Evolutionary conservation across 495 filamentous ascomycete genomes (phyloP), one percentile per base, ranked within the genome.

Genomic region (Darksidea phi): DNA sequence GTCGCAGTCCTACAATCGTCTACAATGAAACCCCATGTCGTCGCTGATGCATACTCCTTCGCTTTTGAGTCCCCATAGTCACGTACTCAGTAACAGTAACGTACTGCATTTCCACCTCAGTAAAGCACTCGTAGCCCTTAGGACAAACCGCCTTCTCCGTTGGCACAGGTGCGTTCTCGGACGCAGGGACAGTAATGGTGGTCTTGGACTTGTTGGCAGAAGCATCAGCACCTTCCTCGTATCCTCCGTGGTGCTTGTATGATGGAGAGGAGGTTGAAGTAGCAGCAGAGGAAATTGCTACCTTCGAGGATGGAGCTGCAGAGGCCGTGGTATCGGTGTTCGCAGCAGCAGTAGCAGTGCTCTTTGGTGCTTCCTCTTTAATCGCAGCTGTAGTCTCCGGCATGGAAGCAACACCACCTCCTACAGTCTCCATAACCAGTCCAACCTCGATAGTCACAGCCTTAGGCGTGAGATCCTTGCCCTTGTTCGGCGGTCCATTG

Each of bases 401-500:
- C 13, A 48, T 20, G 12, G 25, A 21, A 17, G 13, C 41, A 43
- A 60, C 48, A 37, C 48, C 57, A 10, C 42, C 66, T 20, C 51
- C 47, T 6, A 13, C 15, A 1, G 66, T 64, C 5, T 55, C 48
- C 45, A 68, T 49, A 1, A 68, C 53, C 32, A 64, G 60, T 0
- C 66, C 66, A 32, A 64, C 53, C 24, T 57, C 57, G 42, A 70
- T 67, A 12, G 60, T 67, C 20, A 21, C 21, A 6, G 23, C 15
- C 37, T 43, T 20, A 6, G 77, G 77, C 12, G 70, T 77, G 12
- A 84, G 67, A 34, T 70, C 72, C 67, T 75, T 65, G 18, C 79
- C 80, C 67, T 77, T 74, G 68, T 83, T 75, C 11, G 84, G 83
- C n/a, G 86, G 86, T 0, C 86, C 86, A 42, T 72, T 72, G 58